Conservation (phyloP, 2,329 filamentous ascomycete genomes). For the Monosporascus sp. region DNA sequence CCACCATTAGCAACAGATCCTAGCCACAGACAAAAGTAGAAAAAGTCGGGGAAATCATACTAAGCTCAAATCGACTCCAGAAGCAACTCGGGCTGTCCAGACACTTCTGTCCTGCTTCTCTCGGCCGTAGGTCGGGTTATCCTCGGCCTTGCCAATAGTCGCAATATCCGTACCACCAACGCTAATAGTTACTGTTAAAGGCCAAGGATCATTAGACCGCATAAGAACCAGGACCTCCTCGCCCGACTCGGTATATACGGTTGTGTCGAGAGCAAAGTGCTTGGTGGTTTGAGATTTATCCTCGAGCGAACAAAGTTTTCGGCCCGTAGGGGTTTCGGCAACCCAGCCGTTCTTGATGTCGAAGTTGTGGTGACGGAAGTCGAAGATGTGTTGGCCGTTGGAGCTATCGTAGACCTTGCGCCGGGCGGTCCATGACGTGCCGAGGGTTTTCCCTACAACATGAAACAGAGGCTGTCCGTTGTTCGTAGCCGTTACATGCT, state of each 20-base stretch:
- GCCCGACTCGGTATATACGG: conserved; percentile 7
- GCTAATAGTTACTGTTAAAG: background rate
- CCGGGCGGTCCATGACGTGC: conserved; percentile 14
- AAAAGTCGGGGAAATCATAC: background rate
- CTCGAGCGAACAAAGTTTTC: conserved; percentile 8
- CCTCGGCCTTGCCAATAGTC: conserved; percentile 3
- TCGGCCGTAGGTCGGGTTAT: background rate
- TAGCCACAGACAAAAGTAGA: background rate
- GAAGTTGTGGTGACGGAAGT: conserved; percentile 12
- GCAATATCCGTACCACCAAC: conserved; percentile 1
- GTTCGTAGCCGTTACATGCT: conserved; percentile 1
- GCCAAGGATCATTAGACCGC: background rate
- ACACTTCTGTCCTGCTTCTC: conserved; percentile 1
- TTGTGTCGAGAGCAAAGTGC: conserved; percentile 8
- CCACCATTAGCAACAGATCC: background rate
- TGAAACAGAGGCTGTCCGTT: conserved; percentile 4
- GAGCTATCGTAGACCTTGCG: conserved; percentile 10
- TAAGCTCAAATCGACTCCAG: conserved; percentile 6
- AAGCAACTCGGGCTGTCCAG: conserved; percentile 5
- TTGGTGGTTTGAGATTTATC: conserved; percentile 5
- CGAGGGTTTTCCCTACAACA: conserved; percentile 4
- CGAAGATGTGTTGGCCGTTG: conserved; percentile 5
- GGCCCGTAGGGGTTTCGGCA: conserved; percentile 4
- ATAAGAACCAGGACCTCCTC: conserved; percentile 9
- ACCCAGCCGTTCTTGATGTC: conserved; percentile 14